Base-by-base conservation (phyloP, 352 stramenopile genomes). In the Elongisporangium anandrum region DNA sequence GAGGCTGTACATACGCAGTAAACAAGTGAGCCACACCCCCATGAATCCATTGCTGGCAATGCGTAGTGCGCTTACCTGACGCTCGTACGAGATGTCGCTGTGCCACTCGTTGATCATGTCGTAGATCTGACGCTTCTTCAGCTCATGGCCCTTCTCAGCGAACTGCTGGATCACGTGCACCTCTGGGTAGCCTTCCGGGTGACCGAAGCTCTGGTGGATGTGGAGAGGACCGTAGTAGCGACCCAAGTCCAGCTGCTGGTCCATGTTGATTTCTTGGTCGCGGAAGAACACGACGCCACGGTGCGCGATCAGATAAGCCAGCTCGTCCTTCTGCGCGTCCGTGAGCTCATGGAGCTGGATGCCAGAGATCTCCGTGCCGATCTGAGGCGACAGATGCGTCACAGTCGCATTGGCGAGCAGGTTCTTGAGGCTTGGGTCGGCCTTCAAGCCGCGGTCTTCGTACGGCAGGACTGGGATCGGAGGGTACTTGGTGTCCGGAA, bases 351-450 rank as follows among this genome's bases (percentile, higher is more conserved):
- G 67, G 7, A 75, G 54, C 57, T 75, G 67, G 50, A 75, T 58
- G 3, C 68, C 66, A 3, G 58, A 29, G 52, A 73, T 59, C 50
- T 69, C 58, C 5, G 66, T 66, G 16, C 66, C 62, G 15, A 73
- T 66, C 52, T 69, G 69, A 13, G 66, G 57, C 24, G 47, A 58
- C 2, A 65, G 23, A 34, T 73, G 61, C 5, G 8, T 58, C 9
- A 69, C 57, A 2, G 61, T 65, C 10, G 66, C 62, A 17, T 69
- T 1, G 5, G 51, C 50, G 0, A 73, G 56, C 9, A 76, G 56
- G 50, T 74, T 76, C 59, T 76, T 69, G 56, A 76, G 68, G 20
- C 64, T 72, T 21, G 64, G 62, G 53, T 76, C 70, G 24, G 70
- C 70, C 34, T 76, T 63, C 16, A 67, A 29, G 0, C 51, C 71